Base-by-base conservation (phyloP, 768 basidiomycete genomes). In the Clavulina sp. region DNA sequence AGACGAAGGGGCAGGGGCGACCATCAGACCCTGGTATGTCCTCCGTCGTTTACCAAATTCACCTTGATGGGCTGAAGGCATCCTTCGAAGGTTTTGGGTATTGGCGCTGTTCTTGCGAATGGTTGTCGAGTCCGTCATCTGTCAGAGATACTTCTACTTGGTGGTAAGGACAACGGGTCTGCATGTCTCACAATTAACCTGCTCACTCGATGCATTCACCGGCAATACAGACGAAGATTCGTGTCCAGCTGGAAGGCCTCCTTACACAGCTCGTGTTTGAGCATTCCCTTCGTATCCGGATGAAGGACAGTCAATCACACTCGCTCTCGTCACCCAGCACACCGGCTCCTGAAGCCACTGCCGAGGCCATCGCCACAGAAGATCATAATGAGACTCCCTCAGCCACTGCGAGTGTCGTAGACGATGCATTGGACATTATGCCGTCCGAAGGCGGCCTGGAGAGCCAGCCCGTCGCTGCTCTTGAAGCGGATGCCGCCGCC, bases 241-340 rank as follows among this genome's bases (percentile, higher is more conserved):
- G 72, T 21, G 71, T 76, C 9, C 73, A 71, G 2, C 57, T 64
- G 3, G 76, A 81, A 59, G 70, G 66, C 30, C 63, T 81, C 56
- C 55, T 75, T 57, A 73, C 73, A 24, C 73, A 74, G 57, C 67
- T 89, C 4, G 78, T 91, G 60, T 92, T 91, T 66, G 84, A 84
- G 38, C 85, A 88, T 59, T 81, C 87, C 18, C 69, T 87, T 4
- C 71, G 78, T 29, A 75, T 84, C 40, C 71, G 81, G 32, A 68
- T 80, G 64, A 75, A 73, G 51, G 70, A 76, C 19, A 60, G 2
- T 56, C 54, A 4, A 51, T 38, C 4, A 48, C 32, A 21, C 1
- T 56, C 53, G 4, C 51, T 38, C 4, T 41, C 34, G 28, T 21
- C 52, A 5, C 30, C 51, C 26, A 19, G 49, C 4, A 51, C 54